Conservation (phyloP, 179 eudicot genomes). For the Amaranthus tricolor region DNA sequence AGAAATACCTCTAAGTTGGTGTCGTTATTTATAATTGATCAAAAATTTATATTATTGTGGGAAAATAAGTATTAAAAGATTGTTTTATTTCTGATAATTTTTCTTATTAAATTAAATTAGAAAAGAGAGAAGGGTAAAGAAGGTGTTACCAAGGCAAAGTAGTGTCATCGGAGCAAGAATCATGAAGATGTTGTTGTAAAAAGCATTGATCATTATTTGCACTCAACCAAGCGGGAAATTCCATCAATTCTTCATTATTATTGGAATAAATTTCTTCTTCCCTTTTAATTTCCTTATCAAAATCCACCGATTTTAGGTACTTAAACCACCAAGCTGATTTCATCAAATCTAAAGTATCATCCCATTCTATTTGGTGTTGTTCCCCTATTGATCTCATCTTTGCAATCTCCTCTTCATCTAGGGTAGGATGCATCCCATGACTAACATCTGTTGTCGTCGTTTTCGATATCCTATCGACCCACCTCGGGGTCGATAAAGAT, state of each 20-base stretch:
- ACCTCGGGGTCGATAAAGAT: constrained; percentile 32
- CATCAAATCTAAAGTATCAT: constrained; percentile 65
- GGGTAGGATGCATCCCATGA: constrained; percentile 41
- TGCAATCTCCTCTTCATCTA: constrained; percentile 73
- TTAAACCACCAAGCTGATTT: constrained; percentile 83
- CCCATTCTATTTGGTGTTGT: constrained; percentile 80
- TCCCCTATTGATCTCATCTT: constrained; percentile 67
- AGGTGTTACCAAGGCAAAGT: constrained; percentile 65
- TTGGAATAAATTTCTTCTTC: constrained; percentile 4
- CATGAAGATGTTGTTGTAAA: constrained; percentile 33
- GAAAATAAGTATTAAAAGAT: too few species aligned
- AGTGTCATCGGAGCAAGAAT: constrained; percentile 45
- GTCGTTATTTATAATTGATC: too few species aligned
- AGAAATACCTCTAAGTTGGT: too few species aligned
- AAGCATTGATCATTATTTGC: constrained; percentile 39
- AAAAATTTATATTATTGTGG: too few species aligned
- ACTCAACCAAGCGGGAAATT: constrained; percentile 68
- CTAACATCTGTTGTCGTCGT: neutral
- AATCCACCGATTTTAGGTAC: constrained; percentile 45
- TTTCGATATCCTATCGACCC: neutral
- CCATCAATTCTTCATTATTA: constrained; percentile 41
- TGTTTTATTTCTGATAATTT: too few species aligned
- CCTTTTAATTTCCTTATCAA: constrained; percentile 24
- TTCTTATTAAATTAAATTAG: neutral
- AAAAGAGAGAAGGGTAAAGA: neutral